Evolutionary conservation across 1,284 basidiomycete genomes (phyloP), one percentile per base, ranked within the genome.

Genomic region (Cryptococcus neoformans): DNA sequence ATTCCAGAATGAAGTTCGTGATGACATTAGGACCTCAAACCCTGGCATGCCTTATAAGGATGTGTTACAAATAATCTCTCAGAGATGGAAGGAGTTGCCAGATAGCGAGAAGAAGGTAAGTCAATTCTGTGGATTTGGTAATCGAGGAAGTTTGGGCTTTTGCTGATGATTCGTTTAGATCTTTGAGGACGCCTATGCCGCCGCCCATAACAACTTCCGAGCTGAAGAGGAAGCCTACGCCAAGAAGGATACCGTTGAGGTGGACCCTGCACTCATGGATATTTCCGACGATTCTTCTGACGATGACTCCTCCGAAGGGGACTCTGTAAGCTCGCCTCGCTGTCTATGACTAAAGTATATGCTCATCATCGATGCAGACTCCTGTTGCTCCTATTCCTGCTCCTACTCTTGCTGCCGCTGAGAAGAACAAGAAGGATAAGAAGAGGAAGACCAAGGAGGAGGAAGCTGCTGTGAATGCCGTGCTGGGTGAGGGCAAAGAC

Each of bases 1-100:
- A 67, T 99, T 89, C 83, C 95, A 97, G 78, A 97, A 97, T 75
- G 88, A 90, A 45, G 83, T 93, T 58, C 87, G 93, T 68, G 84
- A 86, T 61, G 79, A 84, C 62, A 64, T 77, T 42, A 61, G 66
- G 46, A 80, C 80, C 49, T 78, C 82, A 64, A 80, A 89, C 73
- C 88, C 89, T 3, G 78, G 79, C 9, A 78, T 90, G 58, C 77
- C 83, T 44, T 87, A 94, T 72, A 78, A 83, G 54, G 91, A 94
- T 60, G 78, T 95, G 34, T 79, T 94, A 62, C 74, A 75, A 47
- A 75, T 88, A 63, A 89, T 95, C 64, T 82, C 87, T 12, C 83
- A 85, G 60, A 81, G 83, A 63, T 97, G 93, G 93, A 80, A 81
- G 49, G 77, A 77, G 5, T 83, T 96, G 80, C 68, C 81, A 17